Base-by-base conservation (phyloP, 768 basidiomycete genomes). In the Leccinum ochraceum region DNA sequence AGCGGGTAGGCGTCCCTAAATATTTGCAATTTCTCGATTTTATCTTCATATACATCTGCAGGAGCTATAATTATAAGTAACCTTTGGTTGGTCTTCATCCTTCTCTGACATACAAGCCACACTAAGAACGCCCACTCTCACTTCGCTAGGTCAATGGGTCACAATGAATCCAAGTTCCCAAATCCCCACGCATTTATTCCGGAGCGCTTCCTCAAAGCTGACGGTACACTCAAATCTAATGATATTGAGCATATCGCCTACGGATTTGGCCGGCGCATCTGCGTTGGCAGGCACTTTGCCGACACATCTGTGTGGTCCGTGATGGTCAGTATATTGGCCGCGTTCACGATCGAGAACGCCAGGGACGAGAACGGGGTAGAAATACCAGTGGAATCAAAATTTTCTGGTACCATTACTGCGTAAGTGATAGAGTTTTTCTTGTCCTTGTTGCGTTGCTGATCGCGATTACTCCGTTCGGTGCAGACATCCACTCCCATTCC, bases 181-280 rank as follows among this genome's bases (percentile, higher is more conserved):
- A 71, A 74, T 2, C 68, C 80, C 2, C 69, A 78, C 39, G 59
- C 63, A 26, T 80, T 79, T 63, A 64, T 59, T 28, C 79, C 80
- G 0, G 80, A 80, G 53, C 71, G 79, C 30, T 81, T 80, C 60
- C 59, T 80, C 7, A 69, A 74, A 20, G 52, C 49, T 1, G 66
- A 73, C 0, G 62, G 69, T 11, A 57, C 59, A 14, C 66, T 73
- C 50, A 69, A 59, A 3, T 22, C 46, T 0, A 56, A 69, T 28
- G 39, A 61, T 17, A 14, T 58, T 10, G 50, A 61, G 46, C 30
- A 60, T 10, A 32, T 73, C 39, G 58, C 48, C 16, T 73, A 60
- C 11, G 71, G 73, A 11, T 74, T 73, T 32, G 74, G 72, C 22
- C 60, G 74, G 36, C 71, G 74, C 53, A 69, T 71, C 20, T 75